phyloP scores from a whole-genome alignment of 116 monocot genomes.

The Papilionanthe hybrid region DNA sequence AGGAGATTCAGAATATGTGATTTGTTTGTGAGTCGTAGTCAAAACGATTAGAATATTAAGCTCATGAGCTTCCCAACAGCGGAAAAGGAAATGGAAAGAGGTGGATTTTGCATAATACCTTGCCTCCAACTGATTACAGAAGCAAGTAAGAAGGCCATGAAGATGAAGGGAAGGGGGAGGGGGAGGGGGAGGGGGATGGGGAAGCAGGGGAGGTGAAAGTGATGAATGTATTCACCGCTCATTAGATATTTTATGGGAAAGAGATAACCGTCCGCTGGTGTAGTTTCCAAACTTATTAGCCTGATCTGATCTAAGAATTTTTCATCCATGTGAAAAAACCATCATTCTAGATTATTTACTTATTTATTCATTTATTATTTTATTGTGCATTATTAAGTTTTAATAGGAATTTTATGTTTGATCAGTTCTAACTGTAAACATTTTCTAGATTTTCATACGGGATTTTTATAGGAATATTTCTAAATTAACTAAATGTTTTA shows the following conservation, averaged over 20 bases:
- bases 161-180: background rate
- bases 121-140: background rate
- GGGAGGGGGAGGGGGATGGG: conserved; percentile 3
- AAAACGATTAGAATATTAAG: conserved; percentile 39
- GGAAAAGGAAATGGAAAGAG: background rate
- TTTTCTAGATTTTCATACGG: too few species aligned
- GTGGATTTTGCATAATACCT: background rate
- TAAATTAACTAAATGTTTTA: too few species aligned
- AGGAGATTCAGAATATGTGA: conserved; percentile 28
- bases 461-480: too few species aligned
- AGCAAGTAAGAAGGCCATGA: background rate
- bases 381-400: too few species aligned
- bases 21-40: conserved; percentile 42
- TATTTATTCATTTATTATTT: too few species aligned
- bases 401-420: too few species aligned
- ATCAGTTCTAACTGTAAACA: too few species aligned
- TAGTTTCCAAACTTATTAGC: conserved; percentile 22
- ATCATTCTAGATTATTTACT: too few species aligned
- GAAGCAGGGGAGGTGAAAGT: conserved; percentile 11
- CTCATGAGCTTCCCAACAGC: conserved; percentile 1
- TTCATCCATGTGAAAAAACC: conserved; percentile 15
- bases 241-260: conserved; percentile 22
- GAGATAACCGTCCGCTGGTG: background rate
- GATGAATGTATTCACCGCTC: conserved; percentile 25
- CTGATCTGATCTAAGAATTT: conserved; percentile 22